Percentiles rank a stretch among this genome's conserved stretches.
Evolutionary conservation across 345 rosid genomes (phyloP).

Genomic region (Laguncularia racemosa): DNA sequence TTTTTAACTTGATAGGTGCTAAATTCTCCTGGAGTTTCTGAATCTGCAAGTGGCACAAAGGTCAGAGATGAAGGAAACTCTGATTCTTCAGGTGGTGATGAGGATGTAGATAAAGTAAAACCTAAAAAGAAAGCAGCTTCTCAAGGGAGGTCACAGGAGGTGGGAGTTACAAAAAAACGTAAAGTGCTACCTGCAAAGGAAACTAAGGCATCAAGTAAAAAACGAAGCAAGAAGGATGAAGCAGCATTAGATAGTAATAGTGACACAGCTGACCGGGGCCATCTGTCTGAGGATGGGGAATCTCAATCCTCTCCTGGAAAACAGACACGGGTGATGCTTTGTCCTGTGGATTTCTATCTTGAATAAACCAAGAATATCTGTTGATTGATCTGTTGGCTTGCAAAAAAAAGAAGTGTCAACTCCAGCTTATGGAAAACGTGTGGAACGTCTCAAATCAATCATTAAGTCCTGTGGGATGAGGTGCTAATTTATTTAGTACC

Average conservation of each 20-base stretch:
- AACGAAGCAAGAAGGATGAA: constrained; percentile 37
- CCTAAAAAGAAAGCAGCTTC: constrained; percentile 40
- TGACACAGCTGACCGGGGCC: constrained; percentile 37
- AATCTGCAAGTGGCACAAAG: constrained; percentile 22
- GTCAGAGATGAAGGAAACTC: constrained; percentile 27
- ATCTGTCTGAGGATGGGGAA: constrained; percentile 37
- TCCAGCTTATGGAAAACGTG: constrained; percentile 64
- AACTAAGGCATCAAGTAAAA: constrained; percentile 32
- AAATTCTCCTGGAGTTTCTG: constrained; percentile 32
- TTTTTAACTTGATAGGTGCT: constrained; percentile 29
- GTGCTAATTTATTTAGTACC: constrained; percentile 32
- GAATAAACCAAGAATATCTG: constrained; percentile 1
- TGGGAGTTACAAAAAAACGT: constrained; percentile 46
- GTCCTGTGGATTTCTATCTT: neutral
- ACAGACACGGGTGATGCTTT: constrained; percentile 36
- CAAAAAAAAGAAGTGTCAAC: constrained; percentile 65
- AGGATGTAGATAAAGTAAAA: constrained; percentile 36
- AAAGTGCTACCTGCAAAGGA: constrained; percentile 39
- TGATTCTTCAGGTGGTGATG: constrained; percentile 35
- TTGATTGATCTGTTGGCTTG: constrained; percentile 17
- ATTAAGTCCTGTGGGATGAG: constrained; percentile 87
- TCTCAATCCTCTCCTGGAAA: constrained; percentile 51
- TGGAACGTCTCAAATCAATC: constrained; percentile 75
- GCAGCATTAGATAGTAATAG: constrained; percentile 29
- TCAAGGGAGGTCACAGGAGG: constrained; percentile 27